phyloP scores from a whole-genome alignment of 139 green algal species.

The Gonium pectorale region DNA sequence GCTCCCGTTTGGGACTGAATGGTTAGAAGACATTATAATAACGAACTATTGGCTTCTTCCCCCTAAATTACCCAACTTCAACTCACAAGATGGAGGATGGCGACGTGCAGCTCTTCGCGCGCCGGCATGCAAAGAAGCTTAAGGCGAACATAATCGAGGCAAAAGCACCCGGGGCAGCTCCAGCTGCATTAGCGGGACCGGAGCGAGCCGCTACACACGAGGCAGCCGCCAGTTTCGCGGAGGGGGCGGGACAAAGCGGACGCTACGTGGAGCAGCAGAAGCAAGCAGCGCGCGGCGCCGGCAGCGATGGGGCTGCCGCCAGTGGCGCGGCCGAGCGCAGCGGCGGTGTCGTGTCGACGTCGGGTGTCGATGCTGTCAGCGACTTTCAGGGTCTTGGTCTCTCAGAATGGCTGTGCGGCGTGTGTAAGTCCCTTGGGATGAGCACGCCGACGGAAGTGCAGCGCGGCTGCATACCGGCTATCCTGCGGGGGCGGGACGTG shows the following conservation, averaged over 20 bases:
- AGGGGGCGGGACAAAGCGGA: neutral
- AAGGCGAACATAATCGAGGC: neutral
- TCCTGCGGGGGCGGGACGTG: slow-evolving; percentile 87
- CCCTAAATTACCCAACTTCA: neutral
- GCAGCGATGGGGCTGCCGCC: neutral
- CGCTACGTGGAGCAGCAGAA: neutral
- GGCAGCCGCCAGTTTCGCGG: neutral
- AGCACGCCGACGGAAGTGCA: slow-evolving; percentile 72
- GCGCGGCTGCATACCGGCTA: slow-evolving; percentile 85
- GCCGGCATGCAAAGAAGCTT: slow-evolving; percentile 13
- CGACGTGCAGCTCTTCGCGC: neutral
- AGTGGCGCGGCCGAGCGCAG: slow-evolving; percentile 4
- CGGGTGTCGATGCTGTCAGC: neutral
- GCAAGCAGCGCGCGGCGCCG: neutral
- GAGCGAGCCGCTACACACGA: neutral
- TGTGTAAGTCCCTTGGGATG: slow-evolving; percentile 63
- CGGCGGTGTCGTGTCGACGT: neutral
- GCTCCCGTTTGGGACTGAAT: neutral
- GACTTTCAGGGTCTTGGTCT: slow-evolving; percentile 83
- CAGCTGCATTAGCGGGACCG: neutral
- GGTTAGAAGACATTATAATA: neutral
- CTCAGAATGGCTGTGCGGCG: slow-evolving; percentile 80
- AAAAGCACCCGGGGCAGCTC: neutral
- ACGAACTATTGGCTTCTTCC: neutral
- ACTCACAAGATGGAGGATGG: slow-evolving; percentile 15